Percentiles rank a stretch among this genome's conserved stretches.
Conservation (phyloP, 805 yeast genomes). For the Wickerhamiella kazuoi region DNA sequence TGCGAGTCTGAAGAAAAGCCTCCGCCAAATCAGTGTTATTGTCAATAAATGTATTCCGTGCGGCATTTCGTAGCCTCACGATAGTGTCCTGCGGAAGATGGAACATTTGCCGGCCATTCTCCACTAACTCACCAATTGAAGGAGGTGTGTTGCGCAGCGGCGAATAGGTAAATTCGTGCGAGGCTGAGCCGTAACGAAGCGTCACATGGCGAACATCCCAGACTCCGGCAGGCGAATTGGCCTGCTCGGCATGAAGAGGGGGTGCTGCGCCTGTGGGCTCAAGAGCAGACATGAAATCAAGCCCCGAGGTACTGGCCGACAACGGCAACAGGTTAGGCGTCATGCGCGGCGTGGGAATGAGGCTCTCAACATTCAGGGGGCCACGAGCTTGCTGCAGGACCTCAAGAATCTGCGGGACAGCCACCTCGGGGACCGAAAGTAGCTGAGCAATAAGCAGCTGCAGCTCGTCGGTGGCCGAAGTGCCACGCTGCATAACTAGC, state of each 20-base stretch:
- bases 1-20: slow-evolving; percentile 25
- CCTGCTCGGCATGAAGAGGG: neutral
- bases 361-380: neutral
- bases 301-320: neutral
- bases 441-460: neutral
- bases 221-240: neutral
- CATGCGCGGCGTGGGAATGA: neutral
- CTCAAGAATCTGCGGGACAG: neutral
- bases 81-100: slow-evolving; percentile 27
- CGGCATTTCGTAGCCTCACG: slow-evolving; percentile 23
- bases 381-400: neutral
- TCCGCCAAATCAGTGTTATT: slow-evolving; percentile 32
- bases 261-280: neutral
- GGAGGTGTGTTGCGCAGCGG: slow-evolving; percentile 61
- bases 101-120: slow-evolving; percentile 61
- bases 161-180: slow-evolving; percentile 47
- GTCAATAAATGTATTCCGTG: slow-evolving; percentile 20
- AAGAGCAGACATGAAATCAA: neutral
- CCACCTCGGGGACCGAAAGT: neutral
- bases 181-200: slow-evolving; percentile 16
- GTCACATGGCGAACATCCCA: slow-evolving; percentile 14
- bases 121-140: slow-evolving; percentile 54
- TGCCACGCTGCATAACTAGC: neutral
- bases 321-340: neutral
- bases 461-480: neutral